Conservation (phyloP, 495 filamentous ascomycete genomes). For the Penicillium pancosmium region DNA sequence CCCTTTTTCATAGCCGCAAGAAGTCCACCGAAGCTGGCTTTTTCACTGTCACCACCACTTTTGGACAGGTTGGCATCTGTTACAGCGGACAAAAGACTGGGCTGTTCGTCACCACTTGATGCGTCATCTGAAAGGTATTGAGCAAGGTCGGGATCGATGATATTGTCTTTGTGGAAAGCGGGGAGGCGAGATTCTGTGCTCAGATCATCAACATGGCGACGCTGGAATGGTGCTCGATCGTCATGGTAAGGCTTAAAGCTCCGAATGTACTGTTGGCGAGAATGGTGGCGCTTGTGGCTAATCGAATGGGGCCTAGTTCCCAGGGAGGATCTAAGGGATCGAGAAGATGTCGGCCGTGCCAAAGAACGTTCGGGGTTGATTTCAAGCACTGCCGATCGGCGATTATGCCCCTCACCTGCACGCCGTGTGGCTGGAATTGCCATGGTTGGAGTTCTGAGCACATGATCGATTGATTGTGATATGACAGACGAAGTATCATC, state of each 20-base stretch:
- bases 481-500: slow-evolving; percentile 49
- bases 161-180: slow-evolving; percentile 95
- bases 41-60: slow-evolving; percentile 56
- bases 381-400: slow-evolving; percentile 86
- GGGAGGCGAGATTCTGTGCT: slow-evolving; percentile 68
- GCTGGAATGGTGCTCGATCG: slow-evolving; percentile 90
- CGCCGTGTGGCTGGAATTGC: slow-evolving; percentile 86
- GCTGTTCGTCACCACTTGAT: slow-evolving; percentile 88
- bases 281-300: slow-evolving; percentile 81
- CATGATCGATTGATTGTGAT: slow-evolving; percentile 51
- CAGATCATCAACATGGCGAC: slow-evolving; percentile 65
- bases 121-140: slow-evolving; percentile 95
- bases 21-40: slow-evolving; percentile 53
- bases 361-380: slow-evolving; percentile 75
- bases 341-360: slow-evolving; percentile 82
- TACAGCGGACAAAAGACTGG: slow-evolving; percentile 80
- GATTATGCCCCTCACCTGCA: slow-evolving; percentile 77
- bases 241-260: slow-evolving; percentile 62
- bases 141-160: slow-evolving; percentile 95
- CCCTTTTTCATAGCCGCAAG: slow-evolving; percentile 71
- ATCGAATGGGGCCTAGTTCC: slow-evolving; percentile 65
- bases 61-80: slow-evolving; percentile 52
- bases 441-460: slow-evolving; percentile 64
- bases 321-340: slow-evolving; percentile 83
- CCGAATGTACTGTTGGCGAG: slow-evolving; percentile 75